These are phyloP conservation scores for Globisporangium yorkense DNA, from an alignment of 352 stramenopile genomes.

Conservation along the genomic window DNA sequence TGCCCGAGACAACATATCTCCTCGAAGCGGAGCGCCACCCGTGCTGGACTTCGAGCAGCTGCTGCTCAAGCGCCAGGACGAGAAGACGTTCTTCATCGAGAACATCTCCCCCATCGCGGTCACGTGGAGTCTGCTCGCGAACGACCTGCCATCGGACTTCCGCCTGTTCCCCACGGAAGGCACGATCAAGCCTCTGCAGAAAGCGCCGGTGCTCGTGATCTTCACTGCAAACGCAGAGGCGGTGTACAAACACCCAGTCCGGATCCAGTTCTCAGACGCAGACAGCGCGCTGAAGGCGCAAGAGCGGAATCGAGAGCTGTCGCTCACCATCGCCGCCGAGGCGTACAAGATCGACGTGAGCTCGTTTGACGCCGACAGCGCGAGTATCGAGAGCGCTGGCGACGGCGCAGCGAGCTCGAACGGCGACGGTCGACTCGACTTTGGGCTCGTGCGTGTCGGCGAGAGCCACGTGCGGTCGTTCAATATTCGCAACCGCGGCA, in stretches of 20 bases:
- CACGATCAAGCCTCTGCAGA: constrained; percentile 65
- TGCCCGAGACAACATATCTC: background rate
- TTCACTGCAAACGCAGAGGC: constrained; percentile 72
- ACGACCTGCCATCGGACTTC: constrained; percentile 52
- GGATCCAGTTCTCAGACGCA: constrained; percentile 80
- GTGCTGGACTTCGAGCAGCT: constrained; percentile 91
- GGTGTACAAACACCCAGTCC: constrained; percentile 51
- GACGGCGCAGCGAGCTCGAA: constrained; percentile 11
- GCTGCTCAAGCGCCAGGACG: constrained; percentile 84
- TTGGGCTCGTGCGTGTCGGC: constrained; percentile 90
- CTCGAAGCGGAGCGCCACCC: constrained; percentile 3
- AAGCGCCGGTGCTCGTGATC: constrained; percentile 43
- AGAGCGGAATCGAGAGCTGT: constrained; percentile 25
- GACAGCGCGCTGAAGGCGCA: constrained; percentile 51
- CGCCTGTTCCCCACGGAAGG: constrained; percentile 69
- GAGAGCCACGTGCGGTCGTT: constrained; percentile 81
- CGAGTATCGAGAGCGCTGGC: constrained; percentile 4
- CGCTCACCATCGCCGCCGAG: constrained; percentile 65
- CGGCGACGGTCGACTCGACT: constrained; percentile 83
- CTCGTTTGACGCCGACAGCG: constrained; percentile 59
- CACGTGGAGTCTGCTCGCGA: constrained; percentile 44
- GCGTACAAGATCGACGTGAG: constrained; percentile 91
- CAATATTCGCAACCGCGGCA: constrained; percentile 87
- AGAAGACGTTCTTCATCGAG: constrained; percentile 82
- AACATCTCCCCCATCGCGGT: constrained; percentile 82